Base-by-base conservation (phyloP, 306 rosid species). In the Begonia fuchsioides region DNA sequence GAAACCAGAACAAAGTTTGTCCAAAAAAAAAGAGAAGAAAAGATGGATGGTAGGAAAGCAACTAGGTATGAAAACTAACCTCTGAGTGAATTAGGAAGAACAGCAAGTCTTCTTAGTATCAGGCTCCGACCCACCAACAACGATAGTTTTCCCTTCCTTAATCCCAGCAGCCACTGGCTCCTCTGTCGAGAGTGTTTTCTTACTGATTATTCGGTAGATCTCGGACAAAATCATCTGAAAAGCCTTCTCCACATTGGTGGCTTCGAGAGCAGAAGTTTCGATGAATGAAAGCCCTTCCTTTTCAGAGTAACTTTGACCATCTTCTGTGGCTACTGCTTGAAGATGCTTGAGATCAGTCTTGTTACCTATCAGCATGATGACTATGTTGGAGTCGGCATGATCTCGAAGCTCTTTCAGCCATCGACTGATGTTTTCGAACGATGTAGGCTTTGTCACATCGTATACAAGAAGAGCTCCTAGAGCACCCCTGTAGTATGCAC, bases 401-500 rank as follows among this genome's bases (percentile, higher is more conserved):
- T 85, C 95, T 57, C 93, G 68, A 0, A 85, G 75, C 60, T 85
- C 95, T 84, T 85, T 85, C 14, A 85, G 87, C 95, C 95, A 85
- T 10, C 26, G 26, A 19, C 26, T 19, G 26, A 19, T 19, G 4
- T 19, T 19, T 19, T 19, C 26, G 26, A 19, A 19, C 26, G 26
- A 19, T 19, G 26, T 19, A 19, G 26, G 26, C 4, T 19, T 19
- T 19, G 26, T 19, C 26, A 19, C 26, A 19, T 19, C 26, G 4
- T 19, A 19, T 19, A 19, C 26, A 19, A 19, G 26, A 19, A 19
- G 26, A 19, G 26, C 26, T 19, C 26, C 26, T 2, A 19, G 26
- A 19, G 26, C 26, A 19, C 26, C 26, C 26, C 26, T 19, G 26
- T 19, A 19, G 4, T 19, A 19, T 19, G 26, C 26, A 19, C 26